Conservation (phyloP, 768 basidiomycete species). For the Tricholoma matsutake region DNA sequence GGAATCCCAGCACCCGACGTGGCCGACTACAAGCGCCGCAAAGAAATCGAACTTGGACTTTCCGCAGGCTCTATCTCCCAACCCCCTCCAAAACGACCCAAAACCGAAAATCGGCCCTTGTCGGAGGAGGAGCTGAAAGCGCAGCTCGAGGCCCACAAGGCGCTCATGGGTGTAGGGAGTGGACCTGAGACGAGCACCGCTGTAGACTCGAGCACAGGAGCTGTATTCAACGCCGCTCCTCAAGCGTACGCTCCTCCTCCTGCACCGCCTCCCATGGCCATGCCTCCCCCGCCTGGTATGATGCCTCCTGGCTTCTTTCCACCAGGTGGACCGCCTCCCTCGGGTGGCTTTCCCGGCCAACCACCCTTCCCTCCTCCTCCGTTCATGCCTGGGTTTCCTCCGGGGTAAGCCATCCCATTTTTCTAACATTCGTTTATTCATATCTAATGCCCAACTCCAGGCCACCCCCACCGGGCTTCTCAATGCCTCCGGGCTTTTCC, state of each 20-base stretch:
- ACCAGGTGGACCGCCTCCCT: constrained; percentile 41
- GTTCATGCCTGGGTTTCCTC: constrained; percentile 49
- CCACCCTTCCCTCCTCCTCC: constrained; percentile 54
- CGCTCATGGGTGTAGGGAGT: constrained; percentile 75
- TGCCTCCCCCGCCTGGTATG: constrained; percentile 36
- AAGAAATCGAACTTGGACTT: constrained; percentile 91
- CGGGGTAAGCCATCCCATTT: constrained; percentile 42
- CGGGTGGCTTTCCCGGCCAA: constrained; percentile 39
- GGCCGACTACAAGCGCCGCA: constrained; percentile 93
- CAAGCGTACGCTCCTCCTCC: constrained; percentile 63
- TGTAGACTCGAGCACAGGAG: constrained; percentile 43
- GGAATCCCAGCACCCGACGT: constrained; percentile 93
- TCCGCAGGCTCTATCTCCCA: constrained; percentile 79
- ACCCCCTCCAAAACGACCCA: constrained; percentile 77
- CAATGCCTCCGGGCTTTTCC: constrained; percentile 46
- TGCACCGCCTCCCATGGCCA: constrained; percentile 32
- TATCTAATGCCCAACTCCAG: constrained; percentile 25
- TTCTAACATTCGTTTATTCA: constrained; percentile 1
- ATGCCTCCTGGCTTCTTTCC: constrained; percentile 43
- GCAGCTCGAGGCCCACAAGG: constrained; percentile 86
- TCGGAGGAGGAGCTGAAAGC: constrained; percentile 82
- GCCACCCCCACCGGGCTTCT: constrained; percentile 53
- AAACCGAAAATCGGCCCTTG: constrained; percentile 72
- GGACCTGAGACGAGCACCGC: constrained; percentile 34
- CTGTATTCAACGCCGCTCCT: constrained; percentile 72